A percentile compares a stretch with the other conserved stretches of the same genome.
These are phyloP conservation scores for Exophiala spinifera DNA, from an alignment of 2,329 filamentous ascomycete species.

Conservation along the genomic window DNA sequence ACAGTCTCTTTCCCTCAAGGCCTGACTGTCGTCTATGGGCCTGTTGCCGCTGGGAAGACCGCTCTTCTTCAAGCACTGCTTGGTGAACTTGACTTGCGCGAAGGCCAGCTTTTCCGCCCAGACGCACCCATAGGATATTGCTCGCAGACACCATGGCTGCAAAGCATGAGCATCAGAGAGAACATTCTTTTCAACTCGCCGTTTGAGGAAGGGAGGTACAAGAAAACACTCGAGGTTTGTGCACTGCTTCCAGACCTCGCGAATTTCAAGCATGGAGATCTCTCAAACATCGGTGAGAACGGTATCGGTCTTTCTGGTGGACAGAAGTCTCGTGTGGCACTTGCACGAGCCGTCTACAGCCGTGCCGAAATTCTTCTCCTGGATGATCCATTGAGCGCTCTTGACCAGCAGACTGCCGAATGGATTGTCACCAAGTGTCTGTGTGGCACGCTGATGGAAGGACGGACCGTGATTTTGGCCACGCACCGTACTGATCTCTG, in stretches of 20 bases:
- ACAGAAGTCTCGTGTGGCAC: constrained; percentile 58
- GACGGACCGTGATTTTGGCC: constrained; percentile 56
- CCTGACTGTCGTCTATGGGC: constrained; percentile 60
- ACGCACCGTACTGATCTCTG: constrained; percentile 70
- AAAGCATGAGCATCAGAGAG: constrained; percentile 67
- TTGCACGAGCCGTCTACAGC: constrained; percentile 61
- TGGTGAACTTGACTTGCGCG: constrained; percentile 55
- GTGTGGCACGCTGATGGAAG: constrained; percentile 52
- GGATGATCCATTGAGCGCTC: constrained; percentile 58
- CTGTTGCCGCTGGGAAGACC: constrained; percentile 63
- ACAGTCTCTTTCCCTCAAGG: constrained; percentile 55
- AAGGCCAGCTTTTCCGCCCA: constrained; percentile 52
- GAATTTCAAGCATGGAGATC: constrained; percentile 62
- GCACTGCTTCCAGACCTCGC: constrained; percentile 60
- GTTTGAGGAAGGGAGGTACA: constrained; percentile 67
- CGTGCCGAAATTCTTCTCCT: constrained; percentile 53
- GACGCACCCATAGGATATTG: constrained; percentile 59
- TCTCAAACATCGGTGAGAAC: constrained; percentile 61
- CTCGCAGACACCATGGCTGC: constrained; percentile 64
- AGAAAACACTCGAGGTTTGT: constrained; percentile 65
- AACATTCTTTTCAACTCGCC: constrained; percentile 64
- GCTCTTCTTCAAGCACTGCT: constrained; percentile 58
- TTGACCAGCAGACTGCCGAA: constrained; percentile 65
- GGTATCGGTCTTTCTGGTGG: constrained; percentile 61
- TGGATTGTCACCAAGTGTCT: constrained; percentile 58